Evolutionary conservation across 192 early-diverging fungal genomes (phyloP).

Genomic region (Coemansia sp.): DNA sequence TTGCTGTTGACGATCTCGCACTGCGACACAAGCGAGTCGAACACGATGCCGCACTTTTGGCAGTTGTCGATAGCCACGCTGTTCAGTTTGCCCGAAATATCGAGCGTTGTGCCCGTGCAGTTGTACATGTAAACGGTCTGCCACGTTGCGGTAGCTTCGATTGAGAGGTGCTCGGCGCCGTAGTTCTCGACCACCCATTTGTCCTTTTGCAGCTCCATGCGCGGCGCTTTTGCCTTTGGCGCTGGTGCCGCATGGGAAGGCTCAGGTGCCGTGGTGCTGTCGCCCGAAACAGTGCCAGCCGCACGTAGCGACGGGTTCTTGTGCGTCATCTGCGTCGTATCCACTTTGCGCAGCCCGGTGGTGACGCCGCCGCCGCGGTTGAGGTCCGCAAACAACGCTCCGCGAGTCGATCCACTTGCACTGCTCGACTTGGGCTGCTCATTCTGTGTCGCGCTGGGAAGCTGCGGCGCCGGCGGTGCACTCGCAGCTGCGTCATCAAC

Average conservation of each 20-base stretch:
- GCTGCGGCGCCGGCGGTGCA: conserved; percentile 65
- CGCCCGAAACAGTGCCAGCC: conserved; percentile 56
- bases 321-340: conserved; percentile 96
- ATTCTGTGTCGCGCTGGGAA: conserved; percentile 14
- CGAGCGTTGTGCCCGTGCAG: conserved; percentile 87
- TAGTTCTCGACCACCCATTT: conserved; percentile 97
- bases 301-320: conserved; percentile 92
- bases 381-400: conserved; percentile 80
- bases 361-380: conserved; percentile 77
- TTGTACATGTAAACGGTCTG: conserved; percentile 94
- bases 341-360: conserved; percentile 87
- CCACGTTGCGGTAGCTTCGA: conserved; percentile 79
- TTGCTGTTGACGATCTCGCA: conserved; percentile 90
- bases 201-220: conserved; percentile 78
- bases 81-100: conserved; percentile 90
- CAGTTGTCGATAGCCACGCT: conserved; percentile 85
- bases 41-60: conserved; percentile 80
- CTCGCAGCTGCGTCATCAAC: conserved; percentile 47
- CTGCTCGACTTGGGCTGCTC: background rate
- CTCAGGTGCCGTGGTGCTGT: background rate
- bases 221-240: conserved; percentile 45
- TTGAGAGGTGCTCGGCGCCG: conserved; percentile 62
- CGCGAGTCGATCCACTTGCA: conserved; percentile 13
- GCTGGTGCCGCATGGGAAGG: background rate
- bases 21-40: conserved; percentile 81